Conservation (phyloP, 2,329 filamentous ascomycete species). For the Phialophora macrospora region DNA sequence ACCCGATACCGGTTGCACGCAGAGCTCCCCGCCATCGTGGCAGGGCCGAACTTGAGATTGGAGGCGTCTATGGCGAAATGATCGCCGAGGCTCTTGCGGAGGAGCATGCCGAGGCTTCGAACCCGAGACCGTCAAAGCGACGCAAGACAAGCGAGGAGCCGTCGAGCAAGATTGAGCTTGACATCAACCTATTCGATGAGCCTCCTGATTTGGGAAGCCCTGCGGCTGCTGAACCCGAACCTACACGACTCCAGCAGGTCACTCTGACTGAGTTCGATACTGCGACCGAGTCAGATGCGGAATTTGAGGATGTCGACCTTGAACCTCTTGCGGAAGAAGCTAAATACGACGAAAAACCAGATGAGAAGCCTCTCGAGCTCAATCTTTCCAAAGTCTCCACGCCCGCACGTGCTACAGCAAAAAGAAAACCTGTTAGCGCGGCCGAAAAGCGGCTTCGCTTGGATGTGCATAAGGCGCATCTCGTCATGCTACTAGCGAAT, state of each 20-base stretch:
- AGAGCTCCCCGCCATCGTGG: conserved; percentile 27
- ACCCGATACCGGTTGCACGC: conserved; percentile 31
- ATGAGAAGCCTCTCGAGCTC: conserved; percentile 46
- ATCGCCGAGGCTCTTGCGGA: conserved; percentile 41
- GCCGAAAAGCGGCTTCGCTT: conserved; percentile 67
- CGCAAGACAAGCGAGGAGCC: conserved; percentile 45
- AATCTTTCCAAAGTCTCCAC: conserved; percentile 40
- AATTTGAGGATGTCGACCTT: conserved; percentile 63
- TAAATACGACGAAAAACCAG: conserved; percentile 44
- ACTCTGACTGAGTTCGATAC: conserved; percentile 59
- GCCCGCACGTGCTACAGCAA: conserved; percentile 36
- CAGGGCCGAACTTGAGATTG: conserved; percentile 41
- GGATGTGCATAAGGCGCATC: conserved; percentile 82
- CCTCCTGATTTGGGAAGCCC: conserved; percentile 24
- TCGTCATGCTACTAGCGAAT: conserved; percentile 82
- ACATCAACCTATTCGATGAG: conserved; percentile 30
- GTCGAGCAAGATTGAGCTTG: conserved; percentile 34
- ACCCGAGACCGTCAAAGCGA: conserved; percentile 46
- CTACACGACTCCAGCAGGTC: conserved; percentile 42
- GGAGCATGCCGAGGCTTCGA: conserved; percentile 45
- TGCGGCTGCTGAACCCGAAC: conserved; percentile 22
- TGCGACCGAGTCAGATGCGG: conserved; percentile 61
- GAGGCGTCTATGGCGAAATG: conserved; percentile 51
- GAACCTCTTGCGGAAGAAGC: conserved; percentile 46
- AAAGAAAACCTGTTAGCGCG: conserved; percentile 59